A percentile compares a stretch with the other conserved stretches of the same genome.
Conservation (phyloP, 2,329 filamentous ascomycete species). For the Penicillium sclerotigenum region DNA sequence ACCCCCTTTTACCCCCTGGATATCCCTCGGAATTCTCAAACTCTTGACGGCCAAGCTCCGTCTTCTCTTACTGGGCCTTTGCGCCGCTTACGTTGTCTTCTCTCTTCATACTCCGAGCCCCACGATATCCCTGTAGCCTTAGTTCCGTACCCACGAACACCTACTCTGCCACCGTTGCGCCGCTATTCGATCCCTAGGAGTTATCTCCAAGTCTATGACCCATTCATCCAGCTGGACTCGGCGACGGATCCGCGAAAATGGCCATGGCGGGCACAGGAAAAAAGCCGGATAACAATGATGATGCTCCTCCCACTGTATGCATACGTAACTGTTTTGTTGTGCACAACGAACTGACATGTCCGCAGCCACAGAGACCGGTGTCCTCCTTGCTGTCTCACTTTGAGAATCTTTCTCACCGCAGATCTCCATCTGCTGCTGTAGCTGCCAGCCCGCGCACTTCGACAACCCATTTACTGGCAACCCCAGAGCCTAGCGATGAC, state of each 20-base stretch:
- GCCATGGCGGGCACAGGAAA: conserved; percentile 38
- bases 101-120: conserved; percentile 1
- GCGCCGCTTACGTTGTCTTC: conserved; percentile 9
- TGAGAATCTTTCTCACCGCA: conserved; percentile 44
- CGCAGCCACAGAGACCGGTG: conserved; percentile 42
- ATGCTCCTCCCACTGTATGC: conserved; percentile 39
- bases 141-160: conserved; percentile 6
- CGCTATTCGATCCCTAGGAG: conserved; percentile 1
- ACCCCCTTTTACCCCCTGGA: conserved; percentile 6
- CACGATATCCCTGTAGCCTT: conserved; percentile 12
- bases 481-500: conserved; percentile 34
- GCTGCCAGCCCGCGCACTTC: conserved; percentile 30
- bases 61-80: conserved; percentile 8
- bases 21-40: background rate
- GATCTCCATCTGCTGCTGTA: conserved; percentile 30
- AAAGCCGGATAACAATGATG: conserved; percentile 35
- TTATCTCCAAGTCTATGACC: conserved; percentile 30
- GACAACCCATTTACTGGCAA: conserved; percentile 28
- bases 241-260: conserved; percentile 27
- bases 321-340: conserved; percentile 13
- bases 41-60: background rate
- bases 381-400: conserved; percentile 51
- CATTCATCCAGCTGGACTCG: conserved; percentile 17
- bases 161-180: background rate
- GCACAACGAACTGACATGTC: conserved; percentile 15